phyloP scores from a whole-genome alignment of 202 grass and related monocot species.

The Setaria viridis region DNA sequence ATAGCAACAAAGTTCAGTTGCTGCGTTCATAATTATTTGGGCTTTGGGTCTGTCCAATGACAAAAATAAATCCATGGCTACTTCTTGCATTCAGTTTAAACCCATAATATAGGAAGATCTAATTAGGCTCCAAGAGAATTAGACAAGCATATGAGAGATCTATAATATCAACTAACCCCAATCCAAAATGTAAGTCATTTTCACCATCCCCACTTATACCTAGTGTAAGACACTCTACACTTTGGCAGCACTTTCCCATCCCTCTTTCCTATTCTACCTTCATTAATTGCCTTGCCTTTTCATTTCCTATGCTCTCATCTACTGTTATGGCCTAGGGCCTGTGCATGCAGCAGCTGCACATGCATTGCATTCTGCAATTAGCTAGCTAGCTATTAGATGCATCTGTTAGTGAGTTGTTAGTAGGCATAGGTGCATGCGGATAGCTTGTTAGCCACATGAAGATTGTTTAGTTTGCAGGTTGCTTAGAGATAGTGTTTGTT shows the following conservation, averaged over 20 bases:
- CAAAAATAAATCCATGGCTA: slow-evolving; percentile 13
- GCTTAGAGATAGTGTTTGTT: neutral
- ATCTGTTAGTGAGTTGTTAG: neutral
- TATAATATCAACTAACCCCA: neutral
- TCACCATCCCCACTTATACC: neutral
- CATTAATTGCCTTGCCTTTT: neutral
- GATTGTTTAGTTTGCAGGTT: neutral
- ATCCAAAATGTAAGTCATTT: slow-evolving; percentile 7
- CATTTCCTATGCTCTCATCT: neutral
- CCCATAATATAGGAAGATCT: slow-evolving; percentile 1
- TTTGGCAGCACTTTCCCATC: neutral
- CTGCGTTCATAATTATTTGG: slow-evolving; percentile 1
- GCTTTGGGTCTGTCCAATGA: neutral
- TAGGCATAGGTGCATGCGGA: neutral
- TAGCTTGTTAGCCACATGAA: neutral
- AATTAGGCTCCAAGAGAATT: neutral
- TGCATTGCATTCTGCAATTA: neutral
- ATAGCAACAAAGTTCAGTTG: slow-evolving; percentile 23
- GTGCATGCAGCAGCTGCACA: neutral
- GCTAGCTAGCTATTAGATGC: neutral
- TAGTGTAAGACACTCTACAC: neutral
- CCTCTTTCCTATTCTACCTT: neutral
- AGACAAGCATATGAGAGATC: neutral
- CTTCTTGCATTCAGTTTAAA: neutral
- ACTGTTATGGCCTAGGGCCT: neutral